These are phyloP conservation scores for Hypomyces rosellus DNA, from an alignment of 2,329 filamentous ascomycete species.

Conservation along the genomic window DNA sequence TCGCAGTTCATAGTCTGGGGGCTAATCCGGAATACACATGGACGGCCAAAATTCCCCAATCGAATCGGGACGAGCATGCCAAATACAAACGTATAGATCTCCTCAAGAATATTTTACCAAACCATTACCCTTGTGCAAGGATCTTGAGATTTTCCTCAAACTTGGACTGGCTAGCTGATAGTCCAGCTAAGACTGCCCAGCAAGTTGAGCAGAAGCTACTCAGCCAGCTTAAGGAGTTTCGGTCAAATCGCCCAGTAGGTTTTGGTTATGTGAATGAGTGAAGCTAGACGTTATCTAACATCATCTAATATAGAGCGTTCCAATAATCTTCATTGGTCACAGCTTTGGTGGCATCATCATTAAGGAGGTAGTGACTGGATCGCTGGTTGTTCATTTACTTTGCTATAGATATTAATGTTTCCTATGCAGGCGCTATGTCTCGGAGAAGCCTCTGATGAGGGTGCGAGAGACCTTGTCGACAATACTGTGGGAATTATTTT, in stretches of 20 bases:
- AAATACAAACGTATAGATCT: background rate
- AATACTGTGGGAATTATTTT: constrained; percentile 14
- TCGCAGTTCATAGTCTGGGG: background rate
- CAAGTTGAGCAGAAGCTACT: constrained; percentile 13
- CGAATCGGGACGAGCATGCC: background rate
- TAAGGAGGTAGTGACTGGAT: constrained; percentile 9
- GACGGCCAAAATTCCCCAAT: background rate
- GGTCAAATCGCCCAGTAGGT: background rate
- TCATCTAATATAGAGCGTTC: constrained; percentile 5
- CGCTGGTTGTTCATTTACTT: background rate
- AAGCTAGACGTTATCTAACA: too few relatives aligned
- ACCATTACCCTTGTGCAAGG: constrained; percentile 14
- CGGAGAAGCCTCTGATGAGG: background rate
- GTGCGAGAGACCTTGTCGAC: constrained; percentile 2
- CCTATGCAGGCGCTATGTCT: constrained; percentile 1
- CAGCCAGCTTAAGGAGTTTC: constrained; percentile 1
- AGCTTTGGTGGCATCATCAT: constrained; percentile 19
- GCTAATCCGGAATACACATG: background rate
- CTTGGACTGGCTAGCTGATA: constrained; percentile 17
- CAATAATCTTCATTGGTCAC: constrained; percentile 17
- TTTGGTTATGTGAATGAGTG: background rate
- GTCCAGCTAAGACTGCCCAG: constrained; percentile 13
- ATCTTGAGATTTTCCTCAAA: constrained; percentile 17
- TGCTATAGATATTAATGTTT: background rate
- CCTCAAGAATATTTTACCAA: background rate